A percentile compares a stretch with the other conserved stretches of the same genome.
phyloP scores from a whole-genome alignment of 1,284 basidiomycete genomes.

The Sporisorium scitamineum region DNA sequence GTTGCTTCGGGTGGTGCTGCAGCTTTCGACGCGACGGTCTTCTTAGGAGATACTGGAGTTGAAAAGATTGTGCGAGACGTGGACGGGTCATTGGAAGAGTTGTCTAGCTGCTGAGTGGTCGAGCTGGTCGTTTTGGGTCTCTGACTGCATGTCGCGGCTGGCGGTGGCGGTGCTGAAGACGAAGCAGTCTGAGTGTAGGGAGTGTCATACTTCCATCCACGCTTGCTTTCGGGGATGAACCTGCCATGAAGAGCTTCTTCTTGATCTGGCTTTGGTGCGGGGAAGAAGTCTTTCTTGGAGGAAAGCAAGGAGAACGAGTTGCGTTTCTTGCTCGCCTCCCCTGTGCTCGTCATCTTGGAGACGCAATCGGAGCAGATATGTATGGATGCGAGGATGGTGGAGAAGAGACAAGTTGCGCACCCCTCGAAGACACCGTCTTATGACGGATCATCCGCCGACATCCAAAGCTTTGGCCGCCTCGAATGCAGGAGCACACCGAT shows the following conservation, averaged over 20 bases:
- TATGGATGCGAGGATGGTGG: background rate
- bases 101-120: background rate
- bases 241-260: slow-evolving; percentile 20
- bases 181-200: background rate
- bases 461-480: background rate
- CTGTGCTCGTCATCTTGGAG: slow-evolving; percentile 14
- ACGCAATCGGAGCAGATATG: background rate
- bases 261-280: background rate
- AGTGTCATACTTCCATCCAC: slow-evolving; percentile 35
- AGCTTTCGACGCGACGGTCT: background rate
- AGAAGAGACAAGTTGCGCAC: background rate
- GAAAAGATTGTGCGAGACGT: background rate
- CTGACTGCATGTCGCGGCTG: background rate
- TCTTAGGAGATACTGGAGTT: slow-evolving; percentile 20
- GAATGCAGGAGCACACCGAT: background rate
- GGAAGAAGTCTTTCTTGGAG: slow-evolving; percentile 6
- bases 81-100: background rate
- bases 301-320: slow-evolving; percentile 30
- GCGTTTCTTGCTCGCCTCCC: slow-evolving; percentile 35
- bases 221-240: slow-evolving; percentile 44
- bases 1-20: background rate
- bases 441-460: background rate
- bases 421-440: background rate
- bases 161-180: background rate
- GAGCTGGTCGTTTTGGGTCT: slow-evolving; percentile 3